Conservation (phyloP, 2,329 filamentous ascomycete genomes). For the Cladosporium sp. region DNA sequence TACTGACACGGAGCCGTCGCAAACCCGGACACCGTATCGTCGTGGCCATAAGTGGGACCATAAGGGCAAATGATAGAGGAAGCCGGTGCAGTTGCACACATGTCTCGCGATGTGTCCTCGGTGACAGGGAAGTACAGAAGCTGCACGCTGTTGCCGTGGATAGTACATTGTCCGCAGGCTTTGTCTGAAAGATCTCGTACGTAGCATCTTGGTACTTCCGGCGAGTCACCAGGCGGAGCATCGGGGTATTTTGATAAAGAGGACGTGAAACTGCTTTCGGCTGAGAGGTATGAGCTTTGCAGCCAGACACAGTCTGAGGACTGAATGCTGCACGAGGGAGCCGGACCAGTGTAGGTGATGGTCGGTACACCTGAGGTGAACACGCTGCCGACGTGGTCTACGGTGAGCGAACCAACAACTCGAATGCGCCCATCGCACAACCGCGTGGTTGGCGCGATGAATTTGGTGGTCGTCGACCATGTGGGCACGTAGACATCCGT, state of each 20-base stretch:
- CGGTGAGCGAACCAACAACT: slow-evolving; percentile 5
- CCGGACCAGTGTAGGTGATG: slow-evolving; percentile 5
- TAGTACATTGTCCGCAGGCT: slow-evolving; percentile 9
- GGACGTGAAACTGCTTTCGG: not conserved
- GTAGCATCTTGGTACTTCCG: slow-evolving; percentile 4
- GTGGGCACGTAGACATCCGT: not conserved
- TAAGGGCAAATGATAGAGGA: slow-evolving; percentile 9
- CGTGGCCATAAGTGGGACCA: not conserved
- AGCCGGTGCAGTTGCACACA: slow-evolving; percentile 6
- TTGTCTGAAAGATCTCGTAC: not conserved
- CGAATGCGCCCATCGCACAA: slow-evolving; percentile 8
- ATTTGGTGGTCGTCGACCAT: slow-evolving; percentile 5
- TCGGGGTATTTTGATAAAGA: slow-evolving; percentile 2
- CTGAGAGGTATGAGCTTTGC: slow-evolving; percentile 1
- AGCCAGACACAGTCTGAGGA: slow-evolving; percentile 9
- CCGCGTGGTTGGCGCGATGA: slow-evolving; percentile 2
- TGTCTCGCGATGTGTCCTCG: not conserved
- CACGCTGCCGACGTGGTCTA: not conserved
- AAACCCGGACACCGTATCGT: not conserved
- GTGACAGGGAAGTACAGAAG: slow-evolving; percentile 9
- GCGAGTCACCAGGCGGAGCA: slow-evolving; percentile 3
- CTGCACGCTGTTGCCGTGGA: slow-evolving; percentile 3
- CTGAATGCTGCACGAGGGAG: slow-evolving; percentile 6
- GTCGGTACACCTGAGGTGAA: not conserved
- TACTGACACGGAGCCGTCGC: slow-evolving; percentile 5